Conservation (phyloP, 2,329 filamentous ascomycete species). For the Neofusicoccum parvum region DNA sequence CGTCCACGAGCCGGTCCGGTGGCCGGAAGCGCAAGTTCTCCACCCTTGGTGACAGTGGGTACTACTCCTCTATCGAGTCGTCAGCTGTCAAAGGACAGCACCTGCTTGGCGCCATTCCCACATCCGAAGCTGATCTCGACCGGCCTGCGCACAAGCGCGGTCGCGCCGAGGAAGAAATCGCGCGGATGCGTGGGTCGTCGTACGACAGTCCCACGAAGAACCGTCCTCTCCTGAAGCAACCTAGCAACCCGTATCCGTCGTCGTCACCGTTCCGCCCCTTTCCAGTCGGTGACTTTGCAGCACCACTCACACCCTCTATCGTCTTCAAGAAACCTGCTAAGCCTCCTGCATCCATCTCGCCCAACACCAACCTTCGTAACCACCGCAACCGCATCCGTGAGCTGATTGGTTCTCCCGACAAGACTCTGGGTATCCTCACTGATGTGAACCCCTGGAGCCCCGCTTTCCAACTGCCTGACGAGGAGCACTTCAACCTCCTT, state of each 20-base stretch:
- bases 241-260: conserved; percentile 26
- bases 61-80: conserved; percentile 94
- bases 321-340: conserved; percentile 72
- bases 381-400: conserved; percentile 82
- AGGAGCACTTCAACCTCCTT: conserved; percentile 57
- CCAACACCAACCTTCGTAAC: conserved; percentile 86
- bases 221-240: conserved; percentile 57
- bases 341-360: conserved; percentile 78
- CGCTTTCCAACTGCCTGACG: conserved; percentile 64
- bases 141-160: conserved; percentile 83
- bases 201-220: conserved; percentile 86
- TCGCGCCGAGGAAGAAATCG: conserved; percentile 93
- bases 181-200: conserved; percentile 85
- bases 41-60: conserved; percentile 90
- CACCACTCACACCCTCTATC: conserved; percentile 80
- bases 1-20: conserved; percentile 65
- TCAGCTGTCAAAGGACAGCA: conserved; percentile 73
- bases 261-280: conserved; percentile 46
- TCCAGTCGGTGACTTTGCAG: conserved; percentile 40
- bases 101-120: conserved; percentile 65
- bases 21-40: conserved; percentile 76
- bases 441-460: conserved; percentile 57
- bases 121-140: conserved; percentile 73
- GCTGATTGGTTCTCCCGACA: conserved; percentile 78
- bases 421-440: conserved; percentile 48